Percentiles rank a stretch among this genome's conserved stretches.
Evolutionary conservation across 164 flowering plant species (phyloP).

Genomic region (Nymphaea colorata): DNA sequence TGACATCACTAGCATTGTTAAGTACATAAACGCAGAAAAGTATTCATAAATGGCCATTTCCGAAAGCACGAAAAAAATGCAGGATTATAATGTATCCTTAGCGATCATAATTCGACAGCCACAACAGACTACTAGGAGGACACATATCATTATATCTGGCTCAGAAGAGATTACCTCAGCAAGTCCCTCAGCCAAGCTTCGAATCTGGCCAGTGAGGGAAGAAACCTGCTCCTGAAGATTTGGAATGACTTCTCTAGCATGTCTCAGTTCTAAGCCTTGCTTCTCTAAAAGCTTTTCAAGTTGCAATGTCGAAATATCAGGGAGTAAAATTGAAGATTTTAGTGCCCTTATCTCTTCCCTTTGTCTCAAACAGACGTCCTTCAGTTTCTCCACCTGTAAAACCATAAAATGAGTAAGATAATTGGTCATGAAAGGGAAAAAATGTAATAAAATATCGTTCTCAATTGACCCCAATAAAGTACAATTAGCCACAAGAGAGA

Average conservation of each 20-base stretch:
- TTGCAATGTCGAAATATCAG: constrained; percentile 60
- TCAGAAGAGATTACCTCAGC: constrained; percentile 53
- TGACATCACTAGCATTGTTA: background rate
- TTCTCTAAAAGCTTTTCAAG: constrained; percentile 54
- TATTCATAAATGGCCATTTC: background rate
- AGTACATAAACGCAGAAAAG: background rate
- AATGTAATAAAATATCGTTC: background rate
- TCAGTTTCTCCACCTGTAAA: constrained; percentile 68
- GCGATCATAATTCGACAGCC: too few relatives aligned
- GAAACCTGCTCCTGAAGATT: constrained; percentile 74
- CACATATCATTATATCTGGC: background rate
- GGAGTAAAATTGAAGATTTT: constrained; percentile 63
- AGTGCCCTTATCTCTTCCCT: constrained; percentile 80
- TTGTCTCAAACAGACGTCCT: constrained; percentile 82
- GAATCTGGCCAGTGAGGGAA: constrained; percentile 82
- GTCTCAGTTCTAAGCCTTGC: constrained; percentile 69
- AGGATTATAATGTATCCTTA: background rate
- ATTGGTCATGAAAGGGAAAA: background rate
- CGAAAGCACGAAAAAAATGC: background rate
- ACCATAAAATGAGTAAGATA: background rate
- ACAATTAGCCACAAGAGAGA: too few relatives aligned
- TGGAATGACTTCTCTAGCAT: constrained; percentile 77
- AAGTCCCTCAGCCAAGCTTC: constrained; percentile 71
- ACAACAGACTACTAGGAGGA: too few relatives aligned
- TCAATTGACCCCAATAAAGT: too few relatives aligned